Percentiles rank a stretch among this genome's conserved stretches.
Evolutionary conservation across 2,329 filamentous ascomycete genomes (phyloP).

Genomic region (Pestalotiopsis sp.): DNA sequence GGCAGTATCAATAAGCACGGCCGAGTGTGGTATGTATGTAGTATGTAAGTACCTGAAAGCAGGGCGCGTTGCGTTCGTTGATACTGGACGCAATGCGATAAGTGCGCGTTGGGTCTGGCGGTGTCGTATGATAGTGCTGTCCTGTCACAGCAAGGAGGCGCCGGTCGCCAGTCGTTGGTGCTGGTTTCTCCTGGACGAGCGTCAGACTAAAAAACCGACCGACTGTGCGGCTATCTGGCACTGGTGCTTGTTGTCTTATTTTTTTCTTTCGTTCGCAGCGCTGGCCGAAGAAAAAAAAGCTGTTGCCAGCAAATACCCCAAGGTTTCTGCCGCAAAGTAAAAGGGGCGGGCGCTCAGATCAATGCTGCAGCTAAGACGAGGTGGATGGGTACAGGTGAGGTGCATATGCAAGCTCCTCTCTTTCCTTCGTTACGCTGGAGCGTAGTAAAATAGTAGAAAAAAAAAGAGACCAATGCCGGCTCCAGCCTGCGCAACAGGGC

Average conservation of each 20-base stretch:
- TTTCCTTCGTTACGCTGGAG: background rate
- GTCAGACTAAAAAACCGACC: background rate
- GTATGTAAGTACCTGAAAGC: background rate
- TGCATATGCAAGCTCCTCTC: background rate
- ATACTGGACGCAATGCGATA: background rate
- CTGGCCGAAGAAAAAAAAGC: background rate
- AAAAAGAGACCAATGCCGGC: background rate
- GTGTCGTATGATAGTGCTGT: background rate
- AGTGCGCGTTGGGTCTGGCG: background rate
- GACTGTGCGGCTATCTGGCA: background rate
- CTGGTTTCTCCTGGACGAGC: background rate
- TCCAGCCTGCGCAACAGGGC: background rate
- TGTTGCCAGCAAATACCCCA: background rate
- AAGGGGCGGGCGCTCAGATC: slow-evolving; percentile 8
- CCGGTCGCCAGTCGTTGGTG: background rate
- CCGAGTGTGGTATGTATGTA: background rate
- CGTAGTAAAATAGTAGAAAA: background rate
- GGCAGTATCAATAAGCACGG: background rate
- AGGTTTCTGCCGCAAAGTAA: slow-evolving; percentile 10
- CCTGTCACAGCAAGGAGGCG: background rate
- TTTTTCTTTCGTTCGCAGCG: background rate
- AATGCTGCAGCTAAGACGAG: slow-evolving; percentile 4
- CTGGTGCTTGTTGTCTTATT: background rate
- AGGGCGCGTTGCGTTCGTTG: background rate
- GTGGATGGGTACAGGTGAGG: background rate